These are phyloP conservation scores for Helotiales sp. DNA, from an alignment of 2,329 filamentous ascomycete species.

Conservation along the genomic window DNA sequence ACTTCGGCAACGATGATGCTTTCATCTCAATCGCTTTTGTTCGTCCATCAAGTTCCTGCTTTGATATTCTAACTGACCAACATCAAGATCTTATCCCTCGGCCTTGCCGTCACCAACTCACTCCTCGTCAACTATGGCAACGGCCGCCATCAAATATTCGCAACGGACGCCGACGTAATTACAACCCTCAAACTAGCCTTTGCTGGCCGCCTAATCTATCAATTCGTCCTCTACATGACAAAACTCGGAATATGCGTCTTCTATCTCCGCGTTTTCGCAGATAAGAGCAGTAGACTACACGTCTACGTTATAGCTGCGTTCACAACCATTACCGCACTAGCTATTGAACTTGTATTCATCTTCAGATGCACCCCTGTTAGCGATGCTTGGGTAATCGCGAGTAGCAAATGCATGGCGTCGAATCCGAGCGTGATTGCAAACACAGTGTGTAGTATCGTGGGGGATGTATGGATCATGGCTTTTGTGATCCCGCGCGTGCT, in stretches of 20 bases:
- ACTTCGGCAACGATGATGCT: slow-evolving; percentile 20
- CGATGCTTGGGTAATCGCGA: slow-evolving; percentile 14
- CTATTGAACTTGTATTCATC: slow-evolving; percentile 14
- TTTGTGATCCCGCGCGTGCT: slow-evolving; percentile 25
- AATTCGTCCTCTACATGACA: slow-evolving; percentile 18
- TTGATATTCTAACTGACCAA: background rate
- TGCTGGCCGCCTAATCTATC: slow-evolving; percentile 14
- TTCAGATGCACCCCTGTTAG: slow-evolving; percentile 20
- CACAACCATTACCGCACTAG: slow-evolving; percentile 6
- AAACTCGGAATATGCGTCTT: slow-evolving; percentile 18
- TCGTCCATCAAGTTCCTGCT: background rate
- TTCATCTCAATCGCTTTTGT: slow-evolving; percentile 22
- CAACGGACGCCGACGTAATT: background rate
- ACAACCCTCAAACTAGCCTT: slow-evolving; percentile 14
- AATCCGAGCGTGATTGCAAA: slow-evolving; percentile 8
- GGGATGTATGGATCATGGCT: slow-evolving; percentile 19
- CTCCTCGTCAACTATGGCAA: slow-evolving; percentile 11
- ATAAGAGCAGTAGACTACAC: slow-evolving; percentile 4
- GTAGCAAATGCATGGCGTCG: slow-evolving; percentile 8
- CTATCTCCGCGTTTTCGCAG: slow-evolving; percentile 19
- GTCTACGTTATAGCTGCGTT: slow-evolving; percentile 12
- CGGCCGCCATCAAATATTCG: slow-evolving; percentile 8
- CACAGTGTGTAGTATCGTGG: slow-evolving; percentile 16
- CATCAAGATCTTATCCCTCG: background rate
- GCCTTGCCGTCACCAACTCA: slow-evolving; percentile 8